Evolutionary conservation across 352 stramenopile species (phyloP).

Genomic region (Phytophthora fragariaefolia): DNA sequence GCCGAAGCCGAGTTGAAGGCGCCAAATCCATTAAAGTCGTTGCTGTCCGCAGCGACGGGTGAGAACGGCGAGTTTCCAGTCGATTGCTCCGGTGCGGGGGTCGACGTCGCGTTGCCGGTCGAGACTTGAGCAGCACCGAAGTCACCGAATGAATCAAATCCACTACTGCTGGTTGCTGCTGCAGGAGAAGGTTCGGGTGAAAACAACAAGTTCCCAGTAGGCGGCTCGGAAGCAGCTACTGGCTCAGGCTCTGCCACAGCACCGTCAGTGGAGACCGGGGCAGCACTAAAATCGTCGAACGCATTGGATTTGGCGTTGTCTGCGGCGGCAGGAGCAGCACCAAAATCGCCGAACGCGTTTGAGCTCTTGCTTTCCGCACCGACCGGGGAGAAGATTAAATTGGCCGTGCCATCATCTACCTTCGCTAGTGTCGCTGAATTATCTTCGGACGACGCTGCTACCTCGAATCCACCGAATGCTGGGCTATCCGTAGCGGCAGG

Average conservation of each 20-base stretch:
- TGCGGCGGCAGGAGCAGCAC: constrained; percentile 10
- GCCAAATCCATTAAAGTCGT: constrained; percentile 31
- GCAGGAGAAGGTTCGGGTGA: constrained; percentile 24
- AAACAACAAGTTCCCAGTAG: constrained; percentile 20
- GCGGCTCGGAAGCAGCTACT: constrained; percentile 7
- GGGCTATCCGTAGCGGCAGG: constrained; percentile 11
- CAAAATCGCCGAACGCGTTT: constrained; percentile 27
- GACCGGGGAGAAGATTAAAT: constrained; percentile 5
- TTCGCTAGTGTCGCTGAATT: background rate
- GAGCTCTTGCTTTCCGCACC: background rate
- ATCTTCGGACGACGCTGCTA: constrained; percentile 14
- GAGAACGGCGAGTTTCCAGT: constrained; percentile 37
- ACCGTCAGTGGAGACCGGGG: constrained; percentile 13
- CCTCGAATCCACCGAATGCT: constrained; percentile 35
- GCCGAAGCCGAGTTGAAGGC: constrained; percentile 35
- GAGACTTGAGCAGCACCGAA: constrained; percentile 13
- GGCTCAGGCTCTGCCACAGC: constrained; percentile 8
- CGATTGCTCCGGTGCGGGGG: constrained; percentile 3
- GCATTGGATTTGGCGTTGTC: constrained; percentile 1
- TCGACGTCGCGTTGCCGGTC: constrained; percentile 8
- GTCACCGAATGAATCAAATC: constrained; percentile 23
- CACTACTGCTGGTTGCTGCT: constrained; percentile 14
- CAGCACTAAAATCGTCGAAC: constrained; percentile 28
- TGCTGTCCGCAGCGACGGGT: constrained; percentile 15
- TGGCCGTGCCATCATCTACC: background rate